Percentiles rank a stretch among this genome's conserved stretches.
These are phyloP conservation scores for Bryoerythrophyllum caledonicum DNA, from an alignment of 225 moss, liverwort and hornwort species.

Conservation along the genomic window DNA sequence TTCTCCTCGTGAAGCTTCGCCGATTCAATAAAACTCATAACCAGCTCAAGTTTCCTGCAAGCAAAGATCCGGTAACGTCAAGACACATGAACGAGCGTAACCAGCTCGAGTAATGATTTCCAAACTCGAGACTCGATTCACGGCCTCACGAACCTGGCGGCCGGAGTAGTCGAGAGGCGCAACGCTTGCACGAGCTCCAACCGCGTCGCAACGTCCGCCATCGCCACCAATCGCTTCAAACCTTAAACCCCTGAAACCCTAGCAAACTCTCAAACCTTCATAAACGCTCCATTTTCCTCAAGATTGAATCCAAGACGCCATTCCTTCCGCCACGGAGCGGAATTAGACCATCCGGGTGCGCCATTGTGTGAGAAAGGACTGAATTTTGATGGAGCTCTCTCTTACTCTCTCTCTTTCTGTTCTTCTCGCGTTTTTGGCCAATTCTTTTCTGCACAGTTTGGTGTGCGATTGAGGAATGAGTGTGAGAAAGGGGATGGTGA, in stretches of 20 bases:
- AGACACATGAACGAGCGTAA: conserved; percentile 6
- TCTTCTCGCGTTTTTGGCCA: no score
- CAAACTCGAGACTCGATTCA: neutral
- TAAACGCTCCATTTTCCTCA: neutral
- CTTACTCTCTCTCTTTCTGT: no score
- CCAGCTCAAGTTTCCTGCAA: conserved; percentile 81
- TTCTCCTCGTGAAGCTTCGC: conserved; percentile 16
- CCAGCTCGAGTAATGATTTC: conserved; percentile 37
- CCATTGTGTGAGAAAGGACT: no score
- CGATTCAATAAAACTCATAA: conserved; percentile 49
- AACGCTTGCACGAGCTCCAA: conserved; percentile 79
- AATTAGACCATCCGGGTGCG: no score
- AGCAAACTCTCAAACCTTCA: conserved; percentile 9
- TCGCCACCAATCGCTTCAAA: conserved; percentile 5
- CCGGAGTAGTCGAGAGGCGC: conserved; percentile 53
- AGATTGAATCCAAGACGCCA: neutral
- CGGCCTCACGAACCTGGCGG: conserved; percentile 34
- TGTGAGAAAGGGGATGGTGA: neutral
- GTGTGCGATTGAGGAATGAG: neutral
- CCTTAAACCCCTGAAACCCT: neutral
- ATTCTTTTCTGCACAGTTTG: neutral
- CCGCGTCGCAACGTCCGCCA: conserved; percentile 29
- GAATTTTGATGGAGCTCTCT: no score
- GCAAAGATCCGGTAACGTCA: neutral
- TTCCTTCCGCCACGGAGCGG: neutral